A percentile compares a stretch with the other conserved stretches of the same genome.
These are phyloP conservation scores for Penicillium palitans DNA, from an alignment of 2,329 filamentous ascomycete species.

Conservation along the genomic window DNA sequence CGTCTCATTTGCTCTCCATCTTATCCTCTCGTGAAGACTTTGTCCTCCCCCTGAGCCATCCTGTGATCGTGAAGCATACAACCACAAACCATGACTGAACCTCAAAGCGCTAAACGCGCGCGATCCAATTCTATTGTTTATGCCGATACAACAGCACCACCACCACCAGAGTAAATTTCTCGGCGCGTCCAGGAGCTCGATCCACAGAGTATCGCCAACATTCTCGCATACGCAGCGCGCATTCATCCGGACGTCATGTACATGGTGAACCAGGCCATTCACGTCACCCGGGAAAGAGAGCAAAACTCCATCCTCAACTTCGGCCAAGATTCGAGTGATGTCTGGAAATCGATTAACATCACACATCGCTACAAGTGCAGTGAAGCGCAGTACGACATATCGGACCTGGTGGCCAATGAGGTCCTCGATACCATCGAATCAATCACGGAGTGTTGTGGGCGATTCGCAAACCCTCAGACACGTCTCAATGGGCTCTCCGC, in stretches of 20 bases:
- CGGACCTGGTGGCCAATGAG: not conserved
- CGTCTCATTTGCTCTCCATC: not conserved
- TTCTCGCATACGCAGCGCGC: not conserved
- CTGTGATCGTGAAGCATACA: not conserved
- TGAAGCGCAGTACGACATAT: conserved; percentile 7
- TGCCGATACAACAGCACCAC: not conserved
- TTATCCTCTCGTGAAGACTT: not conserved
- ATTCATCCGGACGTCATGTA: not conserved
- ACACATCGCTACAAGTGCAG: conserved; percentile 3
- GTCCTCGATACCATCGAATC: not conserved
- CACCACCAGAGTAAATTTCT: not conserved
- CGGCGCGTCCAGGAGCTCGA: not conserved
- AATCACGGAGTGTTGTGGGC: conserved; percentile 11
- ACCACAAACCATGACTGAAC: not conserved
- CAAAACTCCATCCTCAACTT: not conserved
- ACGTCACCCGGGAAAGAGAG: not conserved
- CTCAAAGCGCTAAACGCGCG: not conserved
- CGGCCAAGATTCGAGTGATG: not conserved
- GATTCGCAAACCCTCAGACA: conserved; percentile 5
- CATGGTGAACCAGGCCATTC: not conserved
- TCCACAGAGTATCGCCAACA: not conserved
- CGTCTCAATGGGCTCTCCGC: conserved; percentile 20
- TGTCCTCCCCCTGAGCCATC: not conserved
- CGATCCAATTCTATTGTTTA: not conserved
- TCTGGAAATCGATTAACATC: conserved; percentile 20